These are phyloP conservation scores for Podaxis sp. DNA, from an alignment of 768 basidiomycete species.

Conservation along the genomic window DNA sequence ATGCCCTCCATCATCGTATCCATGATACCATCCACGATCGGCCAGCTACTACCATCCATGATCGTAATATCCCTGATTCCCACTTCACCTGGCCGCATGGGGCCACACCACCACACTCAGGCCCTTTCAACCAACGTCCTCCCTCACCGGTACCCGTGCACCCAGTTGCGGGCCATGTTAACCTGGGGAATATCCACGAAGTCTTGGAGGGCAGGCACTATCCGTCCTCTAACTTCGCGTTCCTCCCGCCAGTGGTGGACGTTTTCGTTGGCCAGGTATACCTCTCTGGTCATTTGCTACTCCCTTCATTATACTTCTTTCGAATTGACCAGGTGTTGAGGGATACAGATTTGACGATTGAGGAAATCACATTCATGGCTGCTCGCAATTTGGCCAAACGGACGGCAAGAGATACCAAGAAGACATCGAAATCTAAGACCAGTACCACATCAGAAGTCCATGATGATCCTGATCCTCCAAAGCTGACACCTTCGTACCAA, in stretches of 20 bases:
- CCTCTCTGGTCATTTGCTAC: not conserved
- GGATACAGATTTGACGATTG: not conserved
- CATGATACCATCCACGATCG: not conserved
- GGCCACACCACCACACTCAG: not conserved
- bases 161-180: not conserved
- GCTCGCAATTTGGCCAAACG: not conserved
- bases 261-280: not conserved
- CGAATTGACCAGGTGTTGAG: not conserved
- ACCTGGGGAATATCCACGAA: not conserved
- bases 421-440: not conserved
- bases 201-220: not conserved
- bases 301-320: constrained; percentile 6
- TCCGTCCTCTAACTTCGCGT: not conserved
- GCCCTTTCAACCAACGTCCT: not conserved
- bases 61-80: not conserved
- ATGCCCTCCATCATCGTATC: not conserved
- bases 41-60: not conserved
- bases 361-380: not conserved
- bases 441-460: not conserved
- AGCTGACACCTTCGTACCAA: not conserved
- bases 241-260: not conserved
- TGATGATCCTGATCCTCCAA: not conserved
- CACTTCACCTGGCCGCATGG: not conserved
- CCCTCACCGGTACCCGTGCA: not conserved
- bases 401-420: not conserved